Conservation (phyloP, 1,284 basidiomycete species). For the Papiliotrema terrestris region DNA sequence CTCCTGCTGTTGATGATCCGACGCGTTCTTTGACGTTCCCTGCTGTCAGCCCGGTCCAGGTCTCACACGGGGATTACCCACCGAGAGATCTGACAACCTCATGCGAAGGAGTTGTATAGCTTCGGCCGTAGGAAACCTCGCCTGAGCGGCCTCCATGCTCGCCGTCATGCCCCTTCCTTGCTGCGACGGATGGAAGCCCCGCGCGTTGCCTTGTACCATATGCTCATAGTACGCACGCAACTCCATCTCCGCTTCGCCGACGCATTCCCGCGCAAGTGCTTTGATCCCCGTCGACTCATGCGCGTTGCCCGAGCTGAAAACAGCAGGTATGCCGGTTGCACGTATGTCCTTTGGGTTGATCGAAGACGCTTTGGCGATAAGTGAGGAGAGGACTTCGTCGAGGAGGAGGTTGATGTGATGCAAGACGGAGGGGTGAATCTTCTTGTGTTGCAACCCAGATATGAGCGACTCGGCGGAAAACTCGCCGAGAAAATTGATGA, state of each 20-base stretch:
- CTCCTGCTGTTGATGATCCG: too few species aligned
- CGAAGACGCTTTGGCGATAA: constrained; percentile 68
- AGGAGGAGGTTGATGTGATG: constrained; percentile 75
- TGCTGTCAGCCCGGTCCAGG: neutral
- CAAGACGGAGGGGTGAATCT: constrained; percentile 69
- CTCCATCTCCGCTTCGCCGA: constrained; percentile 89
- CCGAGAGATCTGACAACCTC: constrained; percentile 42
- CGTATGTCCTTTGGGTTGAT: constrained; percentile 71
- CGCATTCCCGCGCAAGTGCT: constrained; percentile 75
- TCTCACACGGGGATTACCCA: constrained; percentile 20
- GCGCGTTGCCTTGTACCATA: constrained; percentile 32
- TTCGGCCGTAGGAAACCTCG: constrained; percentile 30
- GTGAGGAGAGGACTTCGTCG: constrained; percentile 77
- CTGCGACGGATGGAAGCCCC: constrained; percentile 30
- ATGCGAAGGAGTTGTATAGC: constrained; percentile 43
- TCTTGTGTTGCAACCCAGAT: constrained; percentile 84
- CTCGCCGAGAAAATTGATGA: constrained; percentile 56
- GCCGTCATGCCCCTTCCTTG: constrained; percentile 29
- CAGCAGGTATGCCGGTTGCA: constrained; percentile 60
- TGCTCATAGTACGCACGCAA: constrained; percentile 73
- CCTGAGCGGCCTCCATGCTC: constrained; percentile 6
- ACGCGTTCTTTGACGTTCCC: too few species aligned
- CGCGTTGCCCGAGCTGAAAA: constrained; percentile 58
- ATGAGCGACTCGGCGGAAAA: constrained; percentile 83
- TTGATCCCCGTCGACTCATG: constrained; percentile 29